phyloP scores from a whole-genome alignment of 208 protist species.

The Trypanosoma melophagium region DNA sequence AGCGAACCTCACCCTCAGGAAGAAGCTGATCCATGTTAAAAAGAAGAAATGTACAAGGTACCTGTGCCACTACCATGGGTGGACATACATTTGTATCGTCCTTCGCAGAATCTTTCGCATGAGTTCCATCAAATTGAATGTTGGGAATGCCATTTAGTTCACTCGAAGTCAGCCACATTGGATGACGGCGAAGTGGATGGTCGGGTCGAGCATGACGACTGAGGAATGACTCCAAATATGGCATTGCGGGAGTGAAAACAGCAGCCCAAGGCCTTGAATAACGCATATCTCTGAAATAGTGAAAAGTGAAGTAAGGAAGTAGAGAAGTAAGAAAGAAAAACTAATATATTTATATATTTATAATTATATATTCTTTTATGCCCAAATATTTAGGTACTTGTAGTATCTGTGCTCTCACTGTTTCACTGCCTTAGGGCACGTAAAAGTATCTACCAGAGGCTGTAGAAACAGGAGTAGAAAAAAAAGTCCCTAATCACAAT shows the following conservation, averaged over 20 bases:
- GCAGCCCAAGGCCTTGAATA: constrained; percentile 25
- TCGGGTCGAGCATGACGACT: constrained; percentile 38
- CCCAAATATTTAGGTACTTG: too few species aligned
- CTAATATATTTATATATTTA: background rate
- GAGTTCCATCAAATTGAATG: background rate
- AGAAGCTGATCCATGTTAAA: constrained; percentile 31
- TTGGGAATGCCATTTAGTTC: constrained; percentile 33
- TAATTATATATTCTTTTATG: too few species aligned
- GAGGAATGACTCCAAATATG: constrained; percentile 55
- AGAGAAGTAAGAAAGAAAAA: background rate
- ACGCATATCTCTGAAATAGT: constrained; percentile 8
- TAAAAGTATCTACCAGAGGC: too few species aligned
- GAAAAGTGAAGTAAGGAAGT: constrained; percentile 9
- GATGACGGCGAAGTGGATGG: constrained; percentile 52
- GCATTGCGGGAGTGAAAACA: constrained; percentile 72
- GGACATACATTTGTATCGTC: background rate
- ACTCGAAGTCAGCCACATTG: constrained; percentile 66
- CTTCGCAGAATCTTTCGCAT: background rate
- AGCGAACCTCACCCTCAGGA: constrained; percentile 26
- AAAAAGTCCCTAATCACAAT: too few species aligned
- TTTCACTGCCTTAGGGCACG: too few species aligned
- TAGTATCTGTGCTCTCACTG: too few species aligned
- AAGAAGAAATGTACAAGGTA: constrained; percentile 11
- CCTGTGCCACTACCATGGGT: constrained; percentile 9
- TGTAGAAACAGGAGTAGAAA: too few species aligned